Conservation (phyloP, 2,329 filamentous ascomycete species). For the Penicillium fuscoglaucum region DNA sequence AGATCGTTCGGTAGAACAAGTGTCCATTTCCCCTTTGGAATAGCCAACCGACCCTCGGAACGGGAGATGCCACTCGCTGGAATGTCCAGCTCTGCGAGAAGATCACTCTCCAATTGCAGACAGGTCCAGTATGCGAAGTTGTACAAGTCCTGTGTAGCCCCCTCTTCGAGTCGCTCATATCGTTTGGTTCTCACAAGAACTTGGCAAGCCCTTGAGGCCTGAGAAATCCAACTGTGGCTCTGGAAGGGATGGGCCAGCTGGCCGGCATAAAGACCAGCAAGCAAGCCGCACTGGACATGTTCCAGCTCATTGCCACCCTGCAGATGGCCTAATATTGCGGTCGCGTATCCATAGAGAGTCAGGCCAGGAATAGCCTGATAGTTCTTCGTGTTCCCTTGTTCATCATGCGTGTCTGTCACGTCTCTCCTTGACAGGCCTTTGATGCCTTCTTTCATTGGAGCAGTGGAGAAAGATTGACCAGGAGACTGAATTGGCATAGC, state of each 20-base stretch:
- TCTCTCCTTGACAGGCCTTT: constrained; percentile 16
- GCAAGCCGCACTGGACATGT: constrained; percentile 79
- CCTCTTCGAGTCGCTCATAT: constrained; percentile 34
- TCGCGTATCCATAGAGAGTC: constrained; percentile 83
- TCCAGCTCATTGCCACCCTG: constrained; percentile 75
- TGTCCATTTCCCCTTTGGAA: constrained; percentile 42
- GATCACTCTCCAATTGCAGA: constrained; percentile 89
- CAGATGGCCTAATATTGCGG: constrained; percentile 81
- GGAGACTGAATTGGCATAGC: constrained; percentile 12
- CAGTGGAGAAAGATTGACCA: constrained; percentile 23
- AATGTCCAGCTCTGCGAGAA: constrained; percentile 79
- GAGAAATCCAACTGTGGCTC: constrained; percentile 71
- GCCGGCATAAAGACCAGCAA: constrained; percentile 85
- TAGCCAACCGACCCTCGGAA: constrained; percentile 50
- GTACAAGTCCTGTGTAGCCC: constrained; percentile 58
- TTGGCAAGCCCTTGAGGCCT: constrained; percentile 62
- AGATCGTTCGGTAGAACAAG: constrained; percentile 36
- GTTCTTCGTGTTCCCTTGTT: constrained; percentile 54
- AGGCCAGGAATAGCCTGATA: constrained; percentile 85
- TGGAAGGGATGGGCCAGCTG: constrained; percentile 85
- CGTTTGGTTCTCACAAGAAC: constrained; percentile 67
- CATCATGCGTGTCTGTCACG: constrained; percentile 18
- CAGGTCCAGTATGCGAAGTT: constrained; percentile 89
- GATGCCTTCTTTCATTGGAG: constrained; percentile 3
- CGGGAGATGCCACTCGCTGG: constrained; percentile 61